Evolutionary conservation across 441 rosid species (phyloP), one percentile per base, ranked within the genome.

Genomic region (Eutrema salsugineum): DNA sequence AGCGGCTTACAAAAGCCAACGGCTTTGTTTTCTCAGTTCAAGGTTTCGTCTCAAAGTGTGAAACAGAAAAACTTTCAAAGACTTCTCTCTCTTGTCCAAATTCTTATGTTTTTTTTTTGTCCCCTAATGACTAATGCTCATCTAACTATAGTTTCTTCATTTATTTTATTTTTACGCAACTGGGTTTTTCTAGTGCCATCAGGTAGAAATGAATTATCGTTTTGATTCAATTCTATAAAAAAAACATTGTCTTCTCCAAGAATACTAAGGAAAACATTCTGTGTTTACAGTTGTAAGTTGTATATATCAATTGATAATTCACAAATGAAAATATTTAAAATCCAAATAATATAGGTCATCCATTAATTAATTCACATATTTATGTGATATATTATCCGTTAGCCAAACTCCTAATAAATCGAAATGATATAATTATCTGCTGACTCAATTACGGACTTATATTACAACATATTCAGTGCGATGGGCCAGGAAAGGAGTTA

Each of bases 1-100:
- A 66, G 80, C 80, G 72, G 80, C 68, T 62, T 60, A 75, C 61
- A 68, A 66, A 77, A 64, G 77, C 77, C 77, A 77, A 53, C 73
- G 77, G 77, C 76, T 63, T 57, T 47, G 70, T 68, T 42, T 57
- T 48, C 66, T 63, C 19, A 32, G 72, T 63, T 32, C 70, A 66
- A 48, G 65, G 66, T 72, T 66, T 66, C 59, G 44, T 70, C 28
- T 56, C 51, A 46, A 68, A 77, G 77, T 77, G 80, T 71, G 77
- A 77, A 66, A 71, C 68, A 20, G 65, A 68, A 9, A 17, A 48
- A 32, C 56, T 12, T 57, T 60, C 55, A 36, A 71, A 59, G 77
- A 77, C 80, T 71, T 69, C 53, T 67, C 58, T 59, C 24, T 49
- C 57, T 30, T 8, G 8, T 54, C n/a, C 5, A 19, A 16, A 1